Evolutionary conservation across 805 yeast species (phyloP).

Genomic region (Saccharomycopsis schoenii): DNA sequence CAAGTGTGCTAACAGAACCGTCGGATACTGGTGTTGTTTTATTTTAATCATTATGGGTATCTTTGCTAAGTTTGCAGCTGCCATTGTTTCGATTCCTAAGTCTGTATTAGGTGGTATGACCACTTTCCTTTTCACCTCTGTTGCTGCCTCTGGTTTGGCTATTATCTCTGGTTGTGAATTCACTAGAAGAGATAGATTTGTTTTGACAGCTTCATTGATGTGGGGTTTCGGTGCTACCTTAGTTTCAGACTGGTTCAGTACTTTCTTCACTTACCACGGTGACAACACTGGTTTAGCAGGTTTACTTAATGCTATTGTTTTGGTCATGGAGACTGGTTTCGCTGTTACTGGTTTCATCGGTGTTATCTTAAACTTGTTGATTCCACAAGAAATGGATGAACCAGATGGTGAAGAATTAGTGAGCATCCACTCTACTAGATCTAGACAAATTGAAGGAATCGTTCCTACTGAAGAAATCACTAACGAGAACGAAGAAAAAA

Average conservation of each 20-base stretch:
- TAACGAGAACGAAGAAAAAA: constrained; percentile 3
- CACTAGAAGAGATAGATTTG: constrained; percentile 65
- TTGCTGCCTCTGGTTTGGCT: constrained; percentile 64
- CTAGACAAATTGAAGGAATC: constrained; percentile 15
- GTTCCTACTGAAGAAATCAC: constrained; percentile 8
- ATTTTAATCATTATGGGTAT: constrained; percentile 80
- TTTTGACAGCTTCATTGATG: constrained; percentile 52
- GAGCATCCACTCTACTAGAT: constrained; percentile 13
- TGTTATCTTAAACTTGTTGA: constrained; percentile 46
- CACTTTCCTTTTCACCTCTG: constrained; percentile 63
- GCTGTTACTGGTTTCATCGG: constrained; percentile 62
- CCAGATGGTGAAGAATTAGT: constrained; percentile 22
- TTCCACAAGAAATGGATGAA: constrained; percentile 51
- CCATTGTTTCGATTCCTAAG: constrained; percentile 73
- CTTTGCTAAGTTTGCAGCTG: constrained; percentile 79
- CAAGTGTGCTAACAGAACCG: constrained; percentile 78
- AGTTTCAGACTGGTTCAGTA: constrained; percentile 54
- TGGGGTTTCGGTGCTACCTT: constrained; percentile 62
- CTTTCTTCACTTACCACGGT: constrained; percentile 61
- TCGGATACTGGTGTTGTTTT: constrained; percentile 73
- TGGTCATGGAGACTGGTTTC: constrained; percentile 66
- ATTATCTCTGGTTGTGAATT: constrained; percentile 44
- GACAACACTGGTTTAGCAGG: constrained; percentile 46
- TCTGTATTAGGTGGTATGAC: constrained; percentile 87
- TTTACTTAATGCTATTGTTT: constrained; percentile 54